Percentiles rank a stretch among this genome's conserved stretches.
Evolutionary conservation across 2,329 filamentous ascomycete species (phyloP).

Genomic region (Stagonosporopsis vannaccii): DNA sequence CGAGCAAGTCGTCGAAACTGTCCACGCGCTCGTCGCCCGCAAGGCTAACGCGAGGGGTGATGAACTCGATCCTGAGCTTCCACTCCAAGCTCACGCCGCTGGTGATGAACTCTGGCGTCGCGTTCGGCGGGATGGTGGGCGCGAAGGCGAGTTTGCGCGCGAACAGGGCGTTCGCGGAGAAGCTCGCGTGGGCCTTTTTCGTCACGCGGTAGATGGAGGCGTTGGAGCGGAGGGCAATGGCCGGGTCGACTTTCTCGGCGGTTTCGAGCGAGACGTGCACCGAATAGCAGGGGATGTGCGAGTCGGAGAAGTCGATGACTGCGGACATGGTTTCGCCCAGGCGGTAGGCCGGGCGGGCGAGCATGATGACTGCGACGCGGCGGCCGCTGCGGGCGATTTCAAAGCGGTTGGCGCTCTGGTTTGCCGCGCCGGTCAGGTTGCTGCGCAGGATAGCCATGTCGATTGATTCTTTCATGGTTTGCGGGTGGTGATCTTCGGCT

Average conservation of each 20-base stretch:
- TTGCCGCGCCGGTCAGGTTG: slow-evolving; percentile 66
- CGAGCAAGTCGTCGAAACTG: slow-evolving; percentile 64
- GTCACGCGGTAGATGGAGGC: slow-evolving; percentile 88
- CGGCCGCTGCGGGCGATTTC: slow-evolving; percentile 93
- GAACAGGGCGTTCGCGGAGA: slow-evolving; percentile 84
- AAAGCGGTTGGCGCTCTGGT: slow-evolving; percentile 88
- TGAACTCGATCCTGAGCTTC: slow-evolving; percentile 91
- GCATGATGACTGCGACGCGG: slow-evolving; percentile 87
- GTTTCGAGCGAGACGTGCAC: slow-evolving; percentile 86
- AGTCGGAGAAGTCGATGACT: slow-evolving; percentile 81
- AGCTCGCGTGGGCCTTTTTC: slow-evolving; percentile 77
- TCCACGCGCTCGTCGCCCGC: slow-evolving; percentile 43
- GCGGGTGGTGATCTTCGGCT: slow-evolving; percentile 61
- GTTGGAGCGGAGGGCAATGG: slow-evolving; percentile 82
- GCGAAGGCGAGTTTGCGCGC: slow-evolving; percentile 80
- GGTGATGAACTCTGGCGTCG: slow-evolving; percentile 91
- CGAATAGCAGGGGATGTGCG: slow-evolving; percentile 83
- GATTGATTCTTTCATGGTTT: slow-evolving; percentile 80
- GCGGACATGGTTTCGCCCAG: slow-evolving; percentile 87
- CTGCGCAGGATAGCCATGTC: slow-evolving; percentile 84
- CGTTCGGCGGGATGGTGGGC: slow-evolving; percentile 80
- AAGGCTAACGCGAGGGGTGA: slow-evolving; percentile 71
- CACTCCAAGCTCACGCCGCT: slow-evolving; percentile 87
- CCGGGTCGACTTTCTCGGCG: slow-evolving; percentile 79
- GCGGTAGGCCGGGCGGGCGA: slow-evolving; percentile 86